A percentile compares a stretch with the other conserved stretches of the same genome.
phyloP scores from a whole-genome alignment of 441 rosid species.

The Brassica balearica region DNA sequence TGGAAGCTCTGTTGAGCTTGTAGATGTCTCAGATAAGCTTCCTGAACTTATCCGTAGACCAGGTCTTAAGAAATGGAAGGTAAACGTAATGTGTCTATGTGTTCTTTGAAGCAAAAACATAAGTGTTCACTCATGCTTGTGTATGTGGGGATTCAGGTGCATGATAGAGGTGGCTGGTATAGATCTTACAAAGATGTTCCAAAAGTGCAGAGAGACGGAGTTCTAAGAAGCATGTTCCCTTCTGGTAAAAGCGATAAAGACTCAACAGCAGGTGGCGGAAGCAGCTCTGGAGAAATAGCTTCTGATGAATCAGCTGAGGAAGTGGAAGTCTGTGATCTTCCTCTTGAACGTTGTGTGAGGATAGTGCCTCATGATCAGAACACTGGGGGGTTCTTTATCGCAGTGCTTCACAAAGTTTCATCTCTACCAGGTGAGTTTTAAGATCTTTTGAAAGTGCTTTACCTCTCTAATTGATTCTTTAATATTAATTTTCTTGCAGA shows the following conservation, averaged over 20 bases:
- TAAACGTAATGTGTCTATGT: constrained; percentile 20
- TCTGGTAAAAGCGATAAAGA: constrained; percentile 58
- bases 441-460: not conserved
- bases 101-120: constrained; percentile 3
- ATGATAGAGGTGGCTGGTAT: constrained; percentile 77
- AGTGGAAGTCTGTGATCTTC: constrained; percentile 69
- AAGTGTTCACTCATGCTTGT: not conserved
- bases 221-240: constrained; percentile 88
- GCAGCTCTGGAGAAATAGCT: constrained; percentile 43
- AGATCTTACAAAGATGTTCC: constrained; percentile 72
- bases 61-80: constrained; percentile 95
- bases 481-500: constrained; percentile 30
- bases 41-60: constrained; percentile 88
- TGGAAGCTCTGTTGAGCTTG: constrained; percentile 82
- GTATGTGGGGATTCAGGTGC: constrained; percentile 58
- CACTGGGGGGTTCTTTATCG: constrained; percentile 95
- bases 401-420: constrained; percentile 80
- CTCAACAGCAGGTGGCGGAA: constrained; percentile 34
- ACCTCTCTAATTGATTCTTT: not conserved
- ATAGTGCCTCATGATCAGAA: constrained; percentile 97
- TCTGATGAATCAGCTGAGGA: constrained; percentile 47
- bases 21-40: constrained; percentile 79
- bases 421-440: constrained; percentile 66
- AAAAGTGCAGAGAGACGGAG: constrained; percentile 58
- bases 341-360: constrained; percentile 90